Conservation (phyloP, 495 filamentous ascomycete species). For the Bryoglossum gracile region DNA sequence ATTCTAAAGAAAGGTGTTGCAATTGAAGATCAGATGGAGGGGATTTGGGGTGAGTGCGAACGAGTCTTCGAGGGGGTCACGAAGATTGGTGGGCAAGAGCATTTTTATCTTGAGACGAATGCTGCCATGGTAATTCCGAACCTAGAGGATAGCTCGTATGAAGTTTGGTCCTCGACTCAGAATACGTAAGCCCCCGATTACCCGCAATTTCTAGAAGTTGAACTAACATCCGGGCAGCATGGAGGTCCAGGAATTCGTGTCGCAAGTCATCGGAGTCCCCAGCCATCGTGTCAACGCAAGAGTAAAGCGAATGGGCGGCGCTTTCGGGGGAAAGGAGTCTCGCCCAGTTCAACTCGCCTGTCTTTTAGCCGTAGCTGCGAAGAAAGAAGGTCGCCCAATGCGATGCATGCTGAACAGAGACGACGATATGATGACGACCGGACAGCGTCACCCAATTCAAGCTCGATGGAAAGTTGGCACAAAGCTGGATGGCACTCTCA, state of each 20-base stretch:
- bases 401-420: slow-evolving; percentile 37
- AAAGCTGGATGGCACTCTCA: slow-evolving; percentile 31
- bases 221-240: slow-evolving; percentile 14
- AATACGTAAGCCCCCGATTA: slow-evolving; percentile 21
- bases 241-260: slow-evolving; percentile 37
- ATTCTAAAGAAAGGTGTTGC: slow-evolving; percentile 30
- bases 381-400: slow-evolving; percentile 32
- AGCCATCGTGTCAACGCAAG: slow-evolving; percentile 34
- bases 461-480: slow-evolving; percentile 36
- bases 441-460: slow-evolving; percentile 34
- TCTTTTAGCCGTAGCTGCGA: slow-evolving; percentile 34
- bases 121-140: slow-evolving; percentile 32
- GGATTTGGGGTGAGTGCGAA: slow-evolving; percentile 25
- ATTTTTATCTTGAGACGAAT: slow-evolving; percentile 38
- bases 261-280: slow-evolving; percentile 34
- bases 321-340: slow-evolving; percentile 37
- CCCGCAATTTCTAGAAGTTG: not conserved
- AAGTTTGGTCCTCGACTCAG: slow-evolving; percentile 39
- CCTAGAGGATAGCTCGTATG: slow-evolving; percentile 31
- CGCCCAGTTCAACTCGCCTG: slow-evolving; percentile 31
- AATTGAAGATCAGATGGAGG: slow-evolving; percentile 28
- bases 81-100: slow-evolving; percentile 37
- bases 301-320: slow-evolving; percentile 36
- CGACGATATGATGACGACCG: slow-evolving; percentile 35
- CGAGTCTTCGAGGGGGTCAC: slow-evolving; percentile 30